phyloP scores from a whole-genome alignment of 2,329 filamentous ascomycete species.

The Cladosporium velox region DNA sequence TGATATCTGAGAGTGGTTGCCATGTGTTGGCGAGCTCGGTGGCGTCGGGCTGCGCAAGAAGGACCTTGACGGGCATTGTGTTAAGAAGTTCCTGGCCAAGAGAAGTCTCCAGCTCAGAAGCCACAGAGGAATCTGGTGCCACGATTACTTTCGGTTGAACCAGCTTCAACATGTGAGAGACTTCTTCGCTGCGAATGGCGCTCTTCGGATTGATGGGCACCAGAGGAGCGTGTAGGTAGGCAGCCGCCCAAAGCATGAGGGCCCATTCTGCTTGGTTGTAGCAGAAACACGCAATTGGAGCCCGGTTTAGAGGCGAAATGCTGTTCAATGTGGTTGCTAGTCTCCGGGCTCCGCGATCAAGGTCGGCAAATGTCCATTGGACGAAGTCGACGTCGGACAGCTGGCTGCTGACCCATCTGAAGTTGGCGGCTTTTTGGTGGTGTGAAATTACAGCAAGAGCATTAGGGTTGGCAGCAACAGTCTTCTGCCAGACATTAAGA shows the following conservation, averaged over 20 bases:
- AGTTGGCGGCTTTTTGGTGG: conserved; percentile 33
- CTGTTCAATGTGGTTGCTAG: conserved; percentile 36
- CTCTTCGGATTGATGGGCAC: conserved; percentile 38
- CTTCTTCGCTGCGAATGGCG: conserved; percentile 33
- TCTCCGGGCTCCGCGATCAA: conserved; percentile 36
- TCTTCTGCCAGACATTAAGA: conserved; percentile 36
- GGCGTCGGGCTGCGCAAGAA: conserved; percentile 27
- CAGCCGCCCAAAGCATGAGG: conserved; percentile 37
- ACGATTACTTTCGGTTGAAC: conserved; percentile 34
- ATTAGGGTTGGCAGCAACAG: conserved; percentile 34
- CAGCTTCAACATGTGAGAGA: conserved; percentile 37
- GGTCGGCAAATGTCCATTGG: conserved; percentile 37
- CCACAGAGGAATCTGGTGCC: conserved; percentile 31
- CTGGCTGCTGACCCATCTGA: conserved; percentile 36
- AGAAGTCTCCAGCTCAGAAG: conserved; percentile 33
- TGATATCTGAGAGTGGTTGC: conserved; percentile 32
- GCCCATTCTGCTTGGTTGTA: conserved; percentile 40
- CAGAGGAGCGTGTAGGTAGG: conserved; percentile 37
- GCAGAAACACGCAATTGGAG: conserved; percentile 35
- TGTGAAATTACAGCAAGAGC: conserved; percentile 35
- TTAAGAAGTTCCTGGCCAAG: conserved; percentile 30
- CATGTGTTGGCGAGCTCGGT: conserved; percentile 28
- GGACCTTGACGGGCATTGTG: conserved; percentile 31
- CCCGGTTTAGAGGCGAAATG: conserved; percentile 34
- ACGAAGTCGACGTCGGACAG: conserved; percentile 31